These are phyloP conservation scores for Penicillium dipodomyicola DNA, from an alignment of 495 filamentous ascomycete genomes.

Conservation along the genomic window DNA sequence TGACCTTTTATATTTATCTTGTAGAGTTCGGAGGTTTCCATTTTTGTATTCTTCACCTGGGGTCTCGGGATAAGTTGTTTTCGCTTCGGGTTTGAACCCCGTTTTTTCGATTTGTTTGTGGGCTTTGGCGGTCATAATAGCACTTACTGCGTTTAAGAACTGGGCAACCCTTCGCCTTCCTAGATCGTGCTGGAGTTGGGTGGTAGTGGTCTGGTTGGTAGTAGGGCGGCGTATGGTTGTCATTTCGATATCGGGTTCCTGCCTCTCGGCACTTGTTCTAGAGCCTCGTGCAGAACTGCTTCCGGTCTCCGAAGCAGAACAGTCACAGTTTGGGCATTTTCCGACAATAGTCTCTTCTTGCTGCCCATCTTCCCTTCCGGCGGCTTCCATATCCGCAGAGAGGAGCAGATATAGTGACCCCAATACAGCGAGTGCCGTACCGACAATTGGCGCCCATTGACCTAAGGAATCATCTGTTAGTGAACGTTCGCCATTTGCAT, in stretches of 20 bases:
- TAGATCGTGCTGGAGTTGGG: slow-evolving; percentile 19
- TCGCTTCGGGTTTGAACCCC: slow-evolving; percentile 42
- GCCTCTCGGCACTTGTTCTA: neutral
- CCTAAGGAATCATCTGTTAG: slow-evolving; percentile 23
- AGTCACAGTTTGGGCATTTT: slow-evolving; percentile 12
- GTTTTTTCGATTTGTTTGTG: slow-evolving; percentile 43
- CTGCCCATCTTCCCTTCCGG: slow-evolving; percentile 13
- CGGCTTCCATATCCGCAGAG: slow-evolving; percentile 33
- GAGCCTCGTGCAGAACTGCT: neutral
- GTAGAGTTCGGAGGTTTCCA: slow-evolving; percentile 15
- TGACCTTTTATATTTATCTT: slow-evolving; percentile 34
- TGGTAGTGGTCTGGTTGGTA: slow-evolving; percentile 15
- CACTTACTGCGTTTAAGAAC: slow-evolving; percentile 30
- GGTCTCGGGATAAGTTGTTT: slow-evolving; percentile 48
- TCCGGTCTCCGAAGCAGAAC: slow-evolving; percentile 1
- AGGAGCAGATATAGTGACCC: slow-evolving; percentile 54
- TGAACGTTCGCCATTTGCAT: neutral
- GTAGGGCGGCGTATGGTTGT: slow-evolving; percentile 6
- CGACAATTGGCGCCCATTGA: slow-evolving; percentile 58
- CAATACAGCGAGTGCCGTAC: slow-evolving; percentile 50
- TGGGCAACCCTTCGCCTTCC: slow-evolving; percentile 42
- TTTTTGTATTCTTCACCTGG: slow-evolving; percentile 51
- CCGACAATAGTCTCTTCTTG: neutral
- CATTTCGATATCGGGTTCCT: slow-evolving; percentile 1
- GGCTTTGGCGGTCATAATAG: slow-evolving; percentile 40